Base-by-base conservation (phyloP, 495 filamentous ascomycete genomes). In the Daldinia vernicosa region DNA sequence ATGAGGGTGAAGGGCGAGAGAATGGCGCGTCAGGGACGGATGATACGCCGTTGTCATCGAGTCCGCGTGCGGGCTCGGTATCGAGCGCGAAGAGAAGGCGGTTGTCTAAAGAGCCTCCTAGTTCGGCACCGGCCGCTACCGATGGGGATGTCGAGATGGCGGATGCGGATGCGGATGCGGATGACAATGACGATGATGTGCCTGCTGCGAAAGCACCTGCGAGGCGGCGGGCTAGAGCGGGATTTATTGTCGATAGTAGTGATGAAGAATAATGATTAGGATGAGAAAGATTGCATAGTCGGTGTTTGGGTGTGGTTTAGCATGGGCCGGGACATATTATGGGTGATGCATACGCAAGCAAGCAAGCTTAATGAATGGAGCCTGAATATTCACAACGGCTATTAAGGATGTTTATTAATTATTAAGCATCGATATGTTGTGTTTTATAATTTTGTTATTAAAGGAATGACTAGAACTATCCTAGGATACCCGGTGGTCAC, bases 161-260 rank as follows among this genome's bases (percentile, higher is more conserved):
- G 24, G 53, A 56, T 22, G 30, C 17, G n/a, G 53, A 28, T 24
- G 70, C 6, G 30, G 30, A 32, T 9, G 30, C 30, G 7, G 30
- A 63, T 15, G 77, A 64, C 12, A 69, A 76, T 65, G 65, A 64
- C 12, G 70, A 76, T 65, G 65, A 75, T 0, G 74, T 73, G 71
- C 75, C 77, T 0, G 76, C 76, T 45, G 32, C 75, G 6, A 62
- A 74, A n/a, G 67, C 66, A 6, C 60, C 63, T 1, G 26, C 69
- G 22, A 72, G 72, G 32, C 70, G 74, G 45, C 76, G 84, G 70
- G 79, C 78, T 1, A 81, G 80, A 70, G 83, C 81, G 4, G 85
- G 85, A 26, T 88, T 88, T 65, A 74, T 88, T 59, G 64, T 87
- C 51, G 87, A 89, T 72, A 88, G 86, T 43, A 86, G 84, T 67